Base-by-base conservation (phyloP, 2,329 filamentous ascomycete genomes). In the Fusarium caatingaense region DNA sequence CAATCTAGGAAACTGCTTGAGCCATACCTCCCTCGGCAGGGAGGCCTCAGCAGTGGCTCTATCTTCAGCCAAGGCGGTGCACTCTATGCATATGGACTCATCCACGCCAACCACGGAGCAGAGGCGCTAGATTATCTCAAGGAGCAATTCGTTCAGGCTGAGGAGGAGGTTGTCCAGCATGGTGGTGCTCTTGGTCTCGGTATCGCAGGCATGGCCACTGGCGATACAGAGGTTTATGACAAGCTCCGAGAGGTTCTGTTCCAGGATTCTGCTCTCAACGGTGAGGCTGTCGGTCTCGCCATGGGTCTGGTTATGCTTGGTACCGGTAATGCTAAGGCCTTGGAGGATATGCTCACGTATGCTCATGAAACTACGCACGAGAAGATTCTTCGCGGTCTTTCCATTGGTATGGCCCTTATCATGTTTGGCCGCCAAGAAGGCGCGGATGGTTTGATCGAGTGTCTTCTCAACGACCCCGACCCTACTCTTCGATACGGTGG, bases 271-370 rank as follows among this genome's bases (percentile, higher is more conserved):
- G 96, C 96, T 8, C 90, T 99, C 75, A 98, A 98, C 71, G 96
- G 96, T 76, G 96, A 99, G 83, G 96, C 96, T 46, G 94, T 98
- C 49, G 96, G 96, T 75, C 87, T 99, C 61, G 88, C 95, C 15
- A 98, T 99, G 93, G 96, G 96, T 80, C 87, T 99, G 48, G 94
- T 99, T 79, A 99, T 98, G 96, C 85, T 99, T 58, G 96, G 96
- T 58, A 98, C 95, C n/a, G 96, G 95, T 66, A 97, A 98, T 78
- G 91, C 94, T 78, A 94, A 93, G 79, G 94, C 94, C 11, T 83
- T 99, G 10, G 93, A 98, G 78, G 93, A 97, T 74, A 98, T 99
- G 95, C 96, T 98, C 62, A 92, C 94, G 48, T 99, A 99, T 77
- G 94, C 96, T 6, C 96, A 98, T 77, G 96, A 99, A 73, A 99